Evolutionary conservation across 1,284 basidiomycete species (phyloP), one percentile per base, ranked within the genome.

Genomic region (Meripilus lineatus): DNA sequence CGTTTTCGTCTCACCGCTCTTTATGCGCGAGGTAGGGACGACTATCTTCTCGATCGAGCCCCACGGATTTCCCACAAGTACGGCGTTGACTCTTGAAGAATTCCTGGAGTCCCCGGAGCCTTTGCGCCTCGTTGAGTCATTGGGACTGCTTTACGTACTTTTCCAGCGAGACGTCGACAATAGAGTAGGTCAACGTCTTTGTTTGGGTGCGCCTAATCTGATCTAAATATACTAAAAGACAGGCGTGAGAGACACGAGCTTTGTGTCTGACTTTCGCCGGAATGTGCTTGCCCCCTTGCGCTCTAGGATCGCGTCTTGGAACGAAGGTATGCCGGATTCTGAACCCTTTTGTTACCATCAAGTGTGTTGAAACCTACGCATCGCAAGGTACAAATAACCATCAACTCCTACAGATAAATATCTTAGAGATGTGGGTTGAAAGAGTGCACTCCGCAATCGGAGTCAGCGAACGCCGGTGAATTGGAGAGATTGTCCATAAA

Each of bases 131-230:
- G 67, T 71, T 0, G 78, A 81, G 50, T 72, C 68, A 46, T 58
- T 82, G 1, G 68, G 68, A 11, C 64, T 81, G 32, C 75, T 74
- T 52, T 79, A 75, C 51, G 64, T 79, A 17, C 57, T 80, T 10
- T 50, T 81, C 3, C 50, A 62, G 43, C 57, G 75, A 44, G 79
- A 82, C 54, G 49, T 51, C 6, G 43, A 56, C 2, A 80, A 81
- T 53, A 50, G 57, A 52, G 79, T 78, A 32, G 6, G 55, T 44
- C 22, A 20, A 37, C 33, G 3, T 26, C 5, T 22, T 36, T 8
- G 21, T 38, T 36, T 44, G 14, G 41, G 37, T 14, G 42, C 26
- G 46, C 18, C 40, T 42, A 22, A 40, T 22, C 28, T 30, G 28
- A 47, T 41, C 37, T 28, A 45, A 32, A 14, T 21, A 3, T 24